These are phyloP conservation scores for Backusella luteola DNA, from an alignment of 192 early-diverging fungal species.

Conservation along the genomic window DNA sequence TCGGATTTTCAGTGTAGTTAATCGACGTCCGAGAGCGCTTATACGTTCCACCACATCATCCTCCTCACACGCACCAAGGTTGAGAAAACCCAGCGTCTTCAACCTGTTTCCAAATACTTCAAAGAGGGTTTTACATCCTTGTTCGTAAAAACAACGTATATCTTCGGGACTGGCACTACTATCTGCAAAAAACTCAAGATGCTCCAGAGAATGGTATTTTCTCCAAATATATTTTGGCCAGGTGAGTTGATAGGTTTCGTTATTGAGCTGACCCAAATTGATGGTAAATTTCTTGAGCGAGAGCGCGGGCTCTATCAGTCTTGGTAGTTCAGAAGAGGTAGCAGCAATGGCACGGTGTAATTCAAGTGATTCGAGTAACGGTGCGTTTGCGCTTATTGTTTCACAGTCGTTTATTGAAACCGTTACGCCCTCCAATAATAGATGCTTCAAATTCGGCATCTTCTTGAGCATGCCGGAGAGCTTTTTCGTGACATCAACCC, in stretches of 20 bases:
- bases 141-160: background rate
- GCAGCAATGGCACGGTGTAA: background rate
- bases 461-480: background rate
- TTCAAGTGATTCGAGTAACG: background rate
- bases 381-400: background rate
- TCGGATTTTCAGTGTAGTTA: background rate
- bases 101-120: background rate
- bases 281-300: background rate
- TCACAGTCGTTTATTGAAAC: background rate
- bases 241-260: background rate
- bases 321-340: background rate
- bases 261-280: background rate
- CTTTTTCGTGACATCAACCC: background rate
- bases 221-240: background rate
- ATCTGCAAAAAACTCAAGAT: background rate
- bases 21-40: background rate
- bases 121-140: background rate
- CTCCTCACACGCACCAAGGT: background rate
- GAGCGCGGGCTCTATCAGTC: background rate
- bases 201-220: background rate
- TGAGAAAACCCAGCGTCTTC: background rate
- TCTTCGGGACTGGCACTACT: background rate
- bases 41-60: background rate
- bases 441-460: background rate
- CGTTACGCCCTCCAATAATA: background rate